These are phyloP conservation scores for Rhodotorula mucilaginosa DNA, from an alignment of 1,284 basidiomycete genomes.

Conservation along the genomic window DNA sequence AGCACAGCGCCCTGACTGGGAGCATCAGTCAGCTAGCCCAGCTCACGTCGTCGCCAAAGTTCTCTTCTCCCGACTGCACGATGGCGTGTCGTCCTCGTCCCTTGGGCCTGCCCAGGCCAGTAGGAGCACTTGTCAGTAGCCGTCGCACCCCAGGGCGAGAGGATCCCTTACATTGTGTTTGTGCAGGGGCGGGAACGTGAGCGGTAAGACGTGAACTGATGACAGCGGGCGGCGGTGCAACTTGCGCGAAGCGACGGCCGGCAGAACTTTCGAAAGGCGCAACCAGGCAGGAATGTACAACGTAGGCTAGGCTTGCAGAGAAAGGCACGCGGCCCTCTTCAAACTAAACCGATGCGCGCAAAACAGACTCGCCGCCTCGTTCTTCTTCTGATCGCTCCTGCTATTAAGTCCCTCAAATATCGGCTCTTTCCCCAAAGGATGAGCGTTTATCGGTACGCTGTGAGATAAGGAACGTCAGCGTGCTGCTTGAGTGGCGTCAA, in stretches of 20 bases:
- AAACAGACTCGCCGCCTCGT: neutral
- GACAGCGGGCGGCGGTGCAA: neutral
- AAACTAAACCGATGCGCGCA: neutral
- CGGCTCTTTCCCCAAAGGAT: too few relatives aligned
- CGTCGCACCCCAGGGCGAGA: too few relatives aligned
- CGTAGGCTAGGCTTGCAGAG: neutral
- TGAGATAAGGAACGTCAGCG: neutral
- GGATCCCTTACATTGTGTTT: neutral
- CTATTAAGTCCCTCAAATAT: neutral
- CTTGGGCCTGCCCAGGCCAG: neutral
- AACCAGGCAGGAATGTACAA: neutral
- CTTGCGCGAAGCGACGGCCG: neutral
- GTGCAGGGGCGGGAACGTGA: neutral
- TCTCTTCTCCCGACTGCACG: neutral
- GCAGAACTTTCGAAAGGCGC: neutral
- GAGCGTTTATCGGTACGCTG: conserved; percentile 1
- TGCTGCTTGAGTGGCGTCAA: too few relatives aligned
- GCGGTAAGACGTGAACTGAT: neutral
- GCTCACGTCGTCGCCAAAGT: neutral
- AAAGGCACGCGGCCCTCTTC: neutral
- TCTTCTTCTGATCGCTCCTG: neutral
- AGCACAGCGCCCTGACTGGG: too few relatives aligned
- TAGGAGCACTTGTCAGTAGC: too few relatives aligned
- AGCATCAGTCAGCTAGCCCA: too few relatives aligned
- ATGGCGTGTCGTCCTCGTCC: conserved; percentile 9